Percentiles rank a stretch among this genome's conserved stretches.
phyloP scores from a whole-genome alignment of 331 rosid species.

The Malus hybrid region DNA sequence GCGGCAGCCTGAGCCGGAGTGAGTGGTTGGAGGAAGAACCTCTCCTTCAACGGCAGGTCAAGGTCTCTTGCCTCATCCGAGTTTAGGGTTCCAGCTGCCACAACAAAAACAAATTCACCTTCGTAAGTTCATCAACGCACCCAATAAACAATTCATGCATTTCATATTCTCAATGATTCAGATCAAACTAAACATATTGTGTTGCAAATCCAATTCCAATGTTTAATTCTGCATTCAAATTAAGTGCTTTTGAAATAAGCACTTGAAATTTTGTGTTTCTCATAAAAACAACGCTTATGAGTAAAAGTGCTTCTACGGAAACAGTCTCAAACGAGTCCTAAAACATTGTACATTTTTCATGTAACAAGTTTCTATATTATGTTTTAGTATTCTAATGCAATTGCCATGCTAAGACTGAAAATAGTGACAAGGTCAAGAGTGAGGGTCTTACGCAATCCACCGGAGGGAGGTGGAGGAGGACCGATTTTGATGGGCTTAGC shows the following conservation, averaged over 20 bases:
- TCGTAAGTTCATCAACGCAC: not conserved
- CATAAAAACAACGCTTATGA: not conserved
- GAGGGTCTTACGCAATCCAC: slow-evolving; percentile 72
- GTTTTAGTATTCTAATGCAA: not conserved
- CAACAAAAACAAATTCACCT: slow-evolving; percentile 3
- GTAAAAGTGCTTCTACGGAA: not conserved
- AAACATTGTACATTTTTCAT: not conserved
- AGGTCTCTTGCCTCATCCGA: slow-evolving; percentile 85
- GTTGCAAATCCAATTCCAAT: not conserved
- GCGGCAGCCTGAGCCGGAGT: slow-evolving; percentile 54
- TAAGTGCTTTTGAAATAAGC: not conserved
- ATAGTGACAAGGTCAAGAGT: not conserved
- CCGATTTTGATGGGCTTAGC: slow-evolving; percentile 83
- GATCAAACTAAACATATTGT: not conserved
- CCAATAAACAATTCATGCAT: not conserved
- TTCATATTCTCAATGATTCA: not conserved
- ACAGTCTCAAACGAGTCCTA: not conserved
- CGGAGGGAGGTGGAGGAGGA: slow-evolving; percentile 78
- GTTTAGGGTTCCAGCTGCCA: slow-evolving; percentile 88
- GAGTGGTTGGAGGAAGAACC: slow-evolving; percentile 83
- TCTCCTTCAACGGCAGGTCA: slow-evolving; percentile 52
- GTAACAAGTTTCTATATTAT: not conserved
- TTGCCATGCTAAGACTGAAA: not conserved
- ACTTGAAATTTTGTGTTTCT: not conserved
- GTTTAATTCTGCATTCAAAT: not conserved